A percentile compares a stretch with the other conserved stretches of the same genome.
phyloP scores from a whole-genome alignment of 352 stramenopile genomes.

The Phytophthora fragariaefolia region DNA sequence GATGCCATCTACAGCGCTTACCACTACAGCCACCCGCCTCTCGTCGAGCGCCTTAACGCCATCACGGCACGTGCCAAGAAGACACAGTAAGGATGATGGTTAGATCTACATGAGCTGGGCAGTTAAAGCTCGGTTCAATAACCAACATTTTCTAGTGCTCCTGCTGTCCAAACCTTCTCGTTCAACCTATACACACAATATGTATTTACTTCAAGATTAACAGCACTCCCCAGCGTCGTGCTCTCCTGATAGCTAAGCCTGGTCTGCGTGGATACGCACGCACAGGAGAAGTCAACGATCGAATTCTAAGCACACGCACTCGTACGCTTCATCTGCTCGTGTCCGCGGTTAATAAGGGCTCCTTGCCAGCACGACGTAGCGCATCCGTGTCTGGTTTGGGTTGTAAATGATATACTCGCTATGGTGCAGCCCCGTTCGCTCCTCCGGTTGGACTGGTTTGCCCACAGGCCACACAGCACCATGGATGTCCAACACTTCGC shows the following conservation, averaged over 20 bases:
- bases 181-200: conserved; percentile 11
- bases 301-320: conserved; percentile 35
- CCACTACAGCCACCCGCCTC: conserved; percentile 97
- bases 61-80: conserved; percentile 83
- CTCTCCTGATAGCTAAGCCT: conserved; percentile 17
- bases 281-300: conserved; percentile 15
- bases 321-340: conserved; percentile 22
- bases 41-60: conserved; percentile 95
- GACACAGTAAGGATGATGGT: conserved; percentile 38
- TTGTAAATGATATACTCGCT: conserved; percentile 92
- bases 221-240: conserved; percentile 24
- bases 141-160: no score
- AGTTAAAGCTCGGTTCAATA: background rate
- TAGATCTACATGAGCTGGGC: background rate
- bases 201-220: conserved; percentile 35
- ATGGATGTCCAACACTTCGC: conserved; percentile 61
- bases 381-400: conserved; percentile 76
- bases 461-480: conserved; percentile 75
- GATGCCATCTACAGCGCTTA: conserved; percentile 95
- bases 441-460: conserved; percentile 56
- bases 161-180: background rate
- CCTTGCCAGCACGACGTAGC: conserved; percentile 74
- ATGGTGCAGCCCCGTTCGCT: conserved; percentile 66
- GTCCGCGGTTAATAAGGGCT: conserved; percentile 42
- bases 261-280: conserved; percentile 18